Evolutionary conservation across 345 rosid species (phyloP), one percentile per base, ranked within the genome.

Genomic region (Turnera subulata): DNA sequence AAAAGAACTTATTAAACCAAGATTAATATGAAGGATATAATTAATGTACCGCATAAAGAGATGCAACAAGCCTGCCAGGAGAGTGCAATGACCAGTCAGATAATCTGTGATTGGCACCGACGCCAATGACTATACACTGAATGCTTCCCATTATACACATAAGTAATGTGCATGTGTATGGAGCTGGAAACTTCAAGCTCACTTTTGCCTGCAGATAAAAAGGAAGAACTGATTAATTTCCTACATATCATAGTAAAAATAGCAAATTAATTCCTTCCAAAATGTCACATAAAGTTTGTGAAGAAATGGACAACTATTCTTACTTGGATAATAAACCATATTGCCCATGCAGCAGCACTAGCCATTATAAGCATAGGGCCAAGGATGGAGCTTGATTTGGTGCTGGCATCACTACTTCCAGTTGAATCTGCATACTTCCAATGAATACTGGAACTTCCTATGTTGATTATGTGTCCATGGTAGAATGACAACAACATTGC

Each of bases 401-500:
- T 32, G 56, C 21, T 40, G 15, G 80, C 19, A 50, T 32, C 61
- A 6, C 50, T 55, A 10, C 33, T 57, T 17, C 63, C 48, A 55
- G 74, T 76, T 37, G 65, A 55, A 46, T 80, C 73, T 6, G 82
- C 94, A 62, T 83, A 87, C 2, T 64, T 69, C 97, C 96, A 87
- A 56, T 89, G 96, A 58, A 93, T 80, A 64, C 70, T 67, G 6
- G 97, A 85, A 66, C 75, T 71, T 2, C 88, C 85, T 2, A 85
- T 72, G 21, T 65, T 79, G 18, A 93, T 59, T 16, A 25, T 55
- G 21, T 73, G 74, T 19, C 97, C 96, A 62, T 87, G 96, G 77
- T 87, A 93, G 55, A 89, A 93, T 2, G 97, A 89, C 53, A 89
- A 72, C 66, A 93, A 38, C 97, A 93, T 93, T 17, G 97, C 97